Evolutionary conservation across 495 filamentous ascomycete genomes (phyloP).

Genomic region (Neurospora sp.): DNA sequence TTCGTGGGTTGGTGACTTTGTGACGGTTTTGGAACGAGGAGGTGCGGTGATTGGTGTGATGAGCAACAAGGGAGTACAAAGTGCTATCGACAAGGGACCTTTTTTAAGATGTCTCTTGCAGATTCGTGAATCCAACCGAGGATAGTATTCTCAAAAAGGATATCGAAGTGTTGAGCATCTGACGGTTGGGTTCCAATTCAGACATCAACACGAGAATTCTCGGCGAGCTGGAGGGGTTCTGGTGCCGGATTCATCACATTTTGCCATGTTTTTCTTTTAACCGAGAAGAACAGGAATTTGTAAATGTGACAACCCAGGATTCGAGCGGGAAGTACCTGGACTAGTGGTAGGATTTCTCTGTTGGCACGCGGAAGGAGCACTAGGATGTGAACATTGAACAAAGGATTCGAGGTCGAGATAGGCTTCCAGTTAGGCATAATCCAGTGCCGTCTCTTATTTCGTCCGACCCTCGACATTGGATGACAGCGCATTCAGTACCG

Average conservation of each 20-base stretch:
- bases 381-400: neutral
- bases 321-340: neutral
- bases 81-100: neutral
- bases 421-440: neutral
- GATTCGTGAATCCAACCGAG: neutral
- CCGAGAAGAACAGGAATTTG: neutral
- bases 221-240: neutral
- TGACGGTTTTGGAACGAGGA: neutral
- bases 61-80: neutral
- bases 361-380: neutral
- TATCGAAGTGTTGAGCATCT: neutral
- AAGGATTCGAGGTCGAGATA: neutral
- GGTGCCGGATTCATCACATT: neutral
- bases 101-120: neutral
- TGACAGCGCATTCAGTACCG: neutral
- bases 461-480: neutral
- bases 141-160: neutral
- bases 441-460: neutral
- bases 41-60: neutral
- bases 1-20: neutral
- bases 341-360: neutral
- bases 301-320: neutral
- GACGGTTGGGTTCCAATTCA: neutral
- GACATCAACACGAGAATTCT: neutral
- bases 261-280: neutral